Base-by-base conservation (phyloP, 2,329 filamentous ascomycete genomes). In the Arachnopeziza araneosa region DNA sequence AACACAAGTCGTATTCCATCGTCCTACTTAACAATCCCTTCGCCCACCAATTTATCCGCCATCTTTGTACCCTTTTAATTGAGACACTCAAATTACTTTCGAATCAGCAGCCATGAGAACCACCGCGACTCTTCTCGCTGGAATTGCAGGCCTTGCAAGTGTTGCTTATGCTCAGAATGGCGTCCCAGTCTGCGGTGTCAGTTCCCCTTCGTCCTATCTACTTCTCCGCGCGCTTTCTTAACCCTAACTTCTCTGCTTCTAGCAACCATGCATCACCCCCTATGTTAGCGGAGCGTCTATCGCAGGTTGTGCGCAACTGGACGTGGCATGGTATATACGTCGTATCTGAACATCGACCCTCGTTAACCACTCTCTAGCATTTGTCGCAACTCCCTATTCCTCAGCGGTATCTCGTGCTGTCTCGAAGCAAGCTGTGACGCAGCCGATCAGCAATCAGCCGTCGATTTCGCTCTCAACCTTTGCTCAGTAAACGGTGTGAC, bases 381-480 rank as follows among this genome's bases (percentile, higher is more conserved):
- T 64, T 84, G 82, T 67, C 68, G 67, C 7, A 72, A 73, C 62
- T 63, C 68, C 12, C 67, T 70, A 21, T 84, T 83, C 74, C 68
- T 84, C 58, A 67, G 62, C 53, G 68, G 69, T 12, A 79, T 83
- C 61, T 70, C 77, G 51, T 82, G 80, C 71, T 84, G 82, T 65
- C 71, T 84, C 22, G 68, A 73, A 21, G 65, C 66, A 1, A 68
- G 70, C n/a, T 84, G 82, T 69, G 64, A 67, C 32, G 24, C 66
- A 0, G 66, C 66, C 0, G 77, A 80, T n/a, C 77, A 82, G 62
- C 51, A 63, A 44, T 44, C 56, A 7, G 69, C 74, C 4, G 67
- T 71, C 32, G 24, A 66, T 10, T 76, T 67, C 58, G 74, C 75
- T 10, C 62, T 66, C n/a, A 69, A 62, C 30, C 64, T 76, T 57